Conservation (phyloP, 805 yeast genomes). For the Isabelozyma pseudorhagii region DNA sequence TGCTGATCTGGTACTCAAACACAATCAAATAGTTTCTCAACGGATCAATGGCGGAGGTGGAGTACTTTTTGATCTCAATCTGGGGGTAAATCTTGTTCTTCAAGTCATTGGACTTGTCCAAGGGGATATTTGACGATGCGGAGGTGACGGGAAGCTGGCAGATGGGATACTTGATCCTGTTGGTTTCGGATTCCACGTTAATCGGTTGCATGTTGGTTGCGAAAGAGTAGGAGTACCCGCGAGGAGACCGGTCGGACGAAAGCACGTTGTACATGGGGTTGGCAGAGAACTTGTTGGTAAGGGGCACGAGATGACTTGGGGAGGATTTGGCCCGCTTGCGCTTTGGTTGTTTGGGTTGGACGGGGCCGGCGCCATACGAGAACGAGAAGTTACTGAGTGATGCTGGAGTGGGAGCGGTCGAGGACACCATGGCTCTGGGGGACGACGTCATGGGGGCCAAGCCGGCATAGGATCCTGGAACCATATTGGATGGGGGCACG, state of each 20-base stretch:
- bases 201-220: background rate
- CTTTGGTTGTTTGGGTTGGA: too few species aligned
- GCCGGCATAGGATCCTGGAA: background rate
- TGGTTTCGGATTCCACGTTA: background rate
- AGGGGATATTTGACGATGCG: slow-evolving; percentile 3
- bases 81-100: slow-evolving; percentile 10
- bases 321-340: too few species aligned
- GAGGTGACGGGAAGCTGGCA: slow-evolving; percentile 3
- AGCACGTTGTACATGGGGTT: background rate
- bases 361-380: too few species aligned
- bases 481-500: background rate
- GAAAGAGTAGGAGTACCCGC: background rate
- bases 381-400: background rate
- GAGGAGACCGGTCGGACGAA: background rate
- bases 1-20: slow-evolving; percentile 65
- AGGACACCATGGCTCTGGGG: background rate
- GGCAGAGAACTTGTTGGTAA: slow-evolving; percentile 1
- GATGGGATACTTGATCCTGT: slow-evolving; percentile 9
- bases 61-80: slow-evolving; percentile 50
- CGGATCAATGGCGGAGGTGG: slow-evolving; percentile 68
- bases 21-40: slow-evolving; percentile 62
- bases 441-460: background rate
- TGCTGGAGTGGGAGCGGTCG: background rate
- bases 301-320: background rate
- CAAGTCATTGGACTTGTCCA: slow-evolving; percentile 2